These are phyloP conservation scores for Elasticomyces elasticus DNA, from an alignment of 495 filamentous ascomycete genomes.

Conservation along the genomic window DNA sequence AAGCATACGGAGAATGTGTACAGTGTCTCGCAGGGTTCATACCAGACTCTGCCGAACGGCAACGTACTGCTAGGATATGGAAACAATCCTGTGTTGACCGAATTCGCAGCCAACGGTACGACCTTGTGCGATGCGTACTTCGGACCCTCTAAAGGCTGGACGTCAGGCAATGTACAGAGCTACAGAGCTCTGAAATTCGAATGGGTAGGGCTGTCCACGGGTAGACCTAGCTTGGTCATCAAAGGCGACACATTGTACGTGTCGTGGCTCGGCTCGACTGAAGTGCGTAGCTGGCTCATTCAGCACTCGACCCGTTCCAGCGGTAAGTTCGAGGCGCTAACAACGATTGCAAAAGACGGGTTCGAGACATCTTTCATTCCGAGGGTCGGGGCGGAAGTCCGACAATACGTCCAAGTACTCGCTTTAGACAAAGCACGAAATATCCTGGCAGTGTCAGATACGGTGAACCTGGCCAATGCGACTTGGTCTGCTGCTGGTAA, in stretches of 20 bases:
- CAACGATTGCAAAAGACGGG: constrained; percentile 6
- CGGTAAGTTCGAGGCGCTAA: constrained; percentile 12
- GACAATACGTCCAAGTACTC: constrained; percentile 11
- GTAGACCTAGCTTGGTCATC: constrained; percentile 13
- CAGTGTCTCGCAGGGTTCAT: constrained; percentile 22
- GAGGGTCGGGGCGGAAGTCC: neutral
- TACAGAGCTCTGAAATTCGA: constrained; percentile 26
- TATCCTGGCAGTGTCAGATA: constrained; percentile 2
- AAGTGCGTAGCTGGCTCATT: constrained; percentile 17
- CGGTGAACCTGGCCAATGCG: constrained; percentile 3
- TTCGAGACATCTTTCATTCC: constrained; percentile 24
- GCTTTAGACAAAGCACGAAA: constrained; percentile 5
- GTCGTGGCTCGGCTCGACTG: constrained; percentile 23
- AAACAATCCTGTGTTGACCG: constrained; percentile 20
- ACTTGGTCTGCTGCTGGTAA: neutral
- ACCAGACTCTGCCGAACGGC: constrained; percentile 24
- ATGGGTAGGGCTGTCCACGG: constrained; percentile 21
- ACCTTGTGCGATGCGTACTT: constrained; percentile 25
- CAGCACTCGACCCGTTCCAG: constrained; percentile 8
- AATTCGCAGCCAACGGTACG: constrained; percentile 21
- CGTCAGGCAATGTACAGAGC: constrained; percentile 22
- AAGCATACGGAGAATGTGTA: constrained; percentile 14
- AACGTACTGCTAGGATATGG: constrained; percentile 24
- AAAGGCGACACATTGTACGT: constrained; percentile 15
- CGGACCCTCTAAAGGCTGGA: constrained; percentile 5